Evolutionary conservation across 1,139 yeast genomes (phyloP), one percentile per base, ranked within the genome.

Genomic region (Yamadazyma sp.): DNA sequence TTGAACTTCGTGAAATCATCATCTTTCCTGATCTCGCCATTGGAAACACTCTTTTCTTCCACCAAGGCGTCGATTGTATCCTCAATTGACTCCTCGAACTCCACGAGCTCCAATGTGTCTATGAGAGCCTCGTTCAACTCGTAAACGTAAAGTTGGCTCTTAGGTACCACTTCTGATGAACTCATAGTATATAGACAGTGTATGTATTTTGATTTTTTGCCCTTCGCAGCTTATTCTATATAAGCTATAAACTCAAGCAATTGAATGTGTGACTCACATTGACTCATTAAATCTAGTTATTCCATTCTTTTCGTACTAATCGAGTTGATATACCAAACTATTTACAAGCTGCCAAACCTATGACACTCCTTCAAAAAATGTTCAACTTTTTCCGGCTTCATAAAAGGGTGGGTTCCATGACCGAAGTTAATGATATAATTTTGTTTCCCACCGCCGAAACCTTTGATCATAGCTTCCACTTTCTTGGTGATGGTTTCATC

Each of bases 331-430:
- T 5, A 5, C 30, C n/a, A 12, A 7, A 12, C 30, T 28, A 28
- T 28, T 28, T 38, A 48, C 26, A 42, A 41, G 34, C 46, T 62
- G 10, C 96, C 96, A 39, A 85, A 62, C 56, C 91, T 78, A 61
- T 88, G 96, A 53, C 95, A 86, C 60, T 88, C 97, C 61, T 87
- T 70, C 58, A 92, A 71, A 68, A 92, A 92, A 64, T 79, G 87
- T 43, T 78, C 83, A 43, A 92, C 77, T 61, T 84, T 85, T 49
- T 86, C 96, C 8, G 98, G 96, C 50, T 87, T 85, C 95, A 92
- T 87, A 63, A 87, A 87, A 17, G 98, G 98, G 60, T 89, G 97
- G 24, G 98, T 92, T 22, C 98, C 98, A 56, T 92, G 98, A 35
- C 98, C 98, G 59, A 92, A 85, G 66, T 92, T 92, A 50, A 91